A percentile compares a stretch with the other conserved stretches of the same genome.
phyloP scores from a whole-genome alignment of 1,284 basidiomycete species.

The Puccinia coronata region DNA sequence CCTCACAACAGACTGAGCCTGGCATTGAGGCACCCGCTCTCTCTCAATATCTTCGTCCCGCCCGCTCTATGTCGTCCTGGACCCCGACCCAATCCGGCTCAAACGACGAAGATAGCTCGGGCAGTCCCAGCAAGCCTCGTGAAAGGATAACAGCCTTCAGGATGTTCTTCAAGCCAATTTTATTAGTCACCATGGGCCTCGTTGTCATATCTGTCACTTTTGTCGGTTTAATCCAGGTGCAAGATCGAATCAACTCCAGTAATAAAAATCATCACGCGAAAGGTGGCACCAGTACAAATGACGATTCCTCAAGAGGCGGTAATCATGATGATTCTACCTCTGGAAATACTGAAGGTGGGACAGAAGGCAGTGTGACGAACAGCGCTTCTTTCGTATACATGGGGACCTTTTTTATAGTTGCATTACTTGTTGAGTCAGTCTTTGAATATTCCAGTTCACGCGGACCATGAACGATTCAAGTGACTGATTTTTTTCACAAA shows the following conservation, averaged over 20 bases:
- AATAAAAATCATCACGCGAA: not conserved
- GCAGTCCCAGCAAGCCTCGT: not conserved
- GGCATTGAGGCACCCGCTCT: not conserved
- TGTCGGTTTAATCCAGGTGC: constrained; percentile 29
- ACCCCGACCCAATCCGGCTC: not conserved
- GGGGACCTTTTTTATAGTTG: constrained; percentile 44
- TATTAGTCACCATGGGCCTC: constrained; percentile 17
- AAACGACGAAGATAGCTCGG: not conserved
- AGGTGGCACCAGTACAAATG: not conserved
- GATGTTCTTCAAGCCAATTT: constrained; percentile 32
- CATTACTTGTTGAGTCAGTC: constrained; percentile 45
- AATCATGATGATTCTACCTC: not conserved
- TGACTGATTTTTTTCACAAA: not conserved
- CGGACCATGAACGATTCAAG: not conserved
- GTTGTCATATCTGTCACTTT: constrained; percentile 24
- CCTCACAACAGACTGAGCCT: not conserved
- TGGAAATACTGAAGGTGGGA: not conserved
- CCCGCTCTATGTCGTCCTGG: not conserved
- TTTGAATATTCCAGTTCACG: not conserved
- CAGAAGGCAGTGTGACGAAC: not conserved
- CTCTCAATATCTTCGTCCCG: not conserved
- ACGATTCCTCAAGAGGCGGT: too few species aligned
- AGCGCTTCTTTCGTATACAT: constrained; percentile 45
- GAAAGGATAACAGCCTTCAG: not conserved
- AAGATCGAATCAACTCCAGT: constrained; percentile 20